Conservation (phyloP, 352 stramenopile species). For the Phytophthora sansomeana region DNA sequence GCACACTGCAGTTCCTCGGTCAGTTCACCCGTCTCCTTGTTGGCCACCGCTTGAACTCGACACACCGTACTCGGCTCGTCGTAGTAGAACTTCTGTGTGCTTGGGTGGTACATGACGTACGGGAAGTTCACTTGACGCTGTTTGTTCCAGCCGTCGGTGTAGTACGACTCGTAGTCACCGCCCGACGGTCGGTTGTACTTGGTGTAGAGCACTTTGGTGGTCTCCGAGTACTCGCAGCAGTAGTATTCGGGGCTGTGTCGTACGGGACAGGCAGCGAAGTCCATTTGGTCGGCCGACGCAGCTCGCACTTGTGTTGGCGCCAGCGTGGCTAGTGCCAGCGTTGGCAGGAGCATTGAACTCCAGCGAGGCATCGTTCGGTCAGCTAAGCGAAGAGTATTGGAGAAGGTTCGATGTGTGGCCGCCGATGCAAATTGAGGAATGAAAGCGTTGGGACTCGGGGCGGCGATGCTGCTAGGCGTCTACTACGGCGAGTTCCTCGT, state of each 20-base stretch:
- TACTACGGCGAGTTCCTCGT: too few relatives aligned
- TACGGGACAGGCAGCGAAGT: slow-evolving; percentile 48
- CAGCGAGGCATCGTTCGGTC: slow-evolving; percentile 24
- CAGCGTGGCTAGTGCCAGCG: too few relatives aligned
- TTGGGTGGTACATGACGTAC: slow-evolving; percentile 41
- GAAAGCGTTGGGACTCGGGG: neutral
- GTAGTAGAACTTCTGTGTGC: slow-evolving; percentile 44
- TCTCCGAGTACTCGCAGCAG: slow-evolving; percentile 45
- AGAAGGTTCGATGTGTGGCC: too few relatives aligned
- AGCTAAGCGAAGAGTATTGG: too few relatives aligned
- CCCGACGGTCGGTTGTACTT: slow-evolving; percentile 40
- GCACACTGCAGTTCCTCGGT: slow-evolving; percentile 46
- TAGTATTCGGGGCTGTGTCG: slow-evolving; percentile 43
- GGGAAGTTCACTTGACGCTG: slow-evolving; percentile 50
- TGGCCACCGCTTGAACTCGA: slow-evolving; percentile 34
- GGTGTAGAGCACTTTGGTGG: slow-evolving; percentile 38
- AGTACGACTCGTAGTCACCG: slow-evolving; percentile 44
- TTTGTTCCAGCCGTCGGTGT: slow-evolving; percentile 43
- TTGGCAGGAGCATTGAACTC: slow-evolving; percentile 17
- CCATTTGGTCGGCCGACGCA: too few relatives aligned
- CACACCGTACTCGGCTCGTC: slow-evolving; percentile 39
- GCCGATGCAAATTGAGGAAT: too few relatives aligned
- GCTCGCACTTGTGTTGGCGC: too few relatives aligned
- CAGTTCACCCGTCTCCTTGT: slow-evolving; percentile 29
- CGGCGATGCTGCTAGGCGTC: too few relatives aligned